phyloP scores from a whole-genome alignment of 2,329 filamentous ascomycete genomes.

The Beauveria sp. region DNA sequence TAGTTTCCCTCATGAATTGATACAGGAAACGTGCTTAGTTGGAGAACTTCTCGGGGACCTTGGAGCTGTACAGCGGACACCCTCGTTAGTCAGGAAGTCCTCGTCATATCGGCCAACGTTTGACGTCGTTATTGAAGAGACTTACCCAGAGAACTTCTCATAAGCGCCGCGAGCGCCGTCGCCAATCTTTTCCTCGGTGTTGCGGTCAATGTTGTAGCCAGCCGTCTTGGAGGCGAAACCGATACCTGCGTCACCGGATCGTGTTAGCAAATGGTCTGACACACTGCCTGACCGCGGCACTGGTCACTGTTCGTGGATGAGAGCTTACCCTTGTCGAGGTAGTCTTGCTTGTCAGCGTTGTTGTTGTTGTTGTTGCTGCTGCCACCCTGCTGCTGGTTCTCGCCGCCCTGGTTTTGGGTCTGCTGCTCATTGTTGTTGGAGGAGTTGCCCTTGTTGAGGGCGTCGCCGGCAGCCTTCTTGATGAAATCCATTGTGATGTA shows the following conservation, averaged over 20 bases:
- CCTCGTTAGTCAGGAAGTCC: not conserved
- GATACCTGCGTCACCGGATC: conserved; percentile 19
- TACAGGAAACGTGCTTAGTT: conserved; percentile 19
- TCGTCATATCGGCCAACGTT: too few species aligned
- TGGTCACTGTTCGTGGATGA: not conserved
- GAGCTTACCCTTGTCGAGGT: conserved; percentile 30
- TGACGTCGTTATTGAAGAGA: not conserved
- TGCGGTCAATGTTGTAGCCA: conserved; percentile 25
- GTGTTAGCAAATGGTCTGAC: not conserved
- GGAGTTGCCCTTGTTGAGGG: conserved; percentile 12
- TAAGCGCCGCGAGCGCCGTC: conserved; percentile 27
- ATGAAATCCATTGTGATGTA: conserved; percentile 30
- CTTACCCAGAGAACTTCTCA: conserved; percentile 31
- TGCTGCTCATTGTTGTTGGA: conserved; percentile 6
- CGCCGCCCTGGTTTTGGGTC: conserved; percentile 7
- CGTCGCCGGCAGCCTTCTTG: conserved; percentile 25
- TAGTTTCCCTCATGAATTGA: not conserved
- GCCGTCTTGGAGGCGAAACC: conserved; percentile 24
- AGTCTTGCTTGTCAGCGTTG: conserved; percentile 23
- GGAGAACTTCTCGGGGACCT: conserved; percentile 26
- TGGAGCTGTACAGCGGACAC: conserved; percentile 14
- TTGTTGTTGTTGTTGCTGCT: not conserved
- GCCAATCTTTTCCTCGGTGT: conserved; percentile 32
- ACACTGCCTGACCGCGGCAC: not conserved
- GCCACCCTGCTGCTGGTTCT: conserved; percentile 5